Percentiles rank a stretch among this genome's conserved stretches.
Conservation (phyloP, 2,329 filamentous ascomycete genomes). For the Tolypocladium album region DNA sequence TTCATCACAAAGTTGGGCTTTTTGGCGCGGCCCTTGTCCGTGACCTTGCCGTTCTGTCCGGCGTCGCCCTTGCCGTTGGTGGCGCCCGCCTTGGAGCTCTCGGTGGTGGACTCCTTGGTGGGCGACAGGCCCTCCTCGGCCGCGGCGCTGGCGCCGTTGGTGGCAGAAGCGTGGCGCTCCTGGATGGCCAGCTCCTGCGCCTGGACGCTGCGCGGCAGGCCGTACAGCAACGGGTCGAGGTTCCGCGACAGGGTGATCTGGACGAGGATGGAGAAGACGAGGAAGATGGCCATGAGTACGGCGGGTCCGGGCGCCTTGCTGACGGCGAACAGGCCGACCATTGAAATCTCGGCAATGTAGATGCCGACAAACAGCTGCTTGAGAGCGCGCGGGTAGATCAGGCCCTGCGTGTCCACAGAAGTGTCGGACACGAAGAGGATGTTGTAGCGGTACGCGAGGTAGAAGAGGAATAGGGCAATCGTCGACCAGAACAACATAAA, state of each 20-base stretch:
- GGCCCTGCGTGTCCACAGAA: conserved; percentile 76
- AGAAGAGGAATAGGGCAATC: conserved; percentile 67
- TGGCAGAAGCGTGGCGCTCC: neutral
- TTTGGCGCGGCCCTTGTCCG: conserved; percentile 17
- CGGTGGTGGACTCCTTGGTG: conserved; percentile 2
- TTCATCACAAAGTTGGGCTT: conserved; percentile 43
- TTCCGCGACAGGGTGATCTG: conserved; percentile 62
- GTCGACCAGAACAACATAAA: conserved; percentile 72
- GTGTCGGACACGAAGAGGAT: conserved; percentile 72
- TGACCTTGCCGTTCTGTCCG: conserved; percentile 11
- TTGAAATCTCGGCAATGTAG: conserved; percentile 68
- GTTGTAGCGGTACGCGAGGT: conserved; percentile 80
- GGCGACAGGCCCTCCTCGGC: conserved; percentile 9
- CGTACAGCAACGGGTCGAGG: conserved; percentile 60
- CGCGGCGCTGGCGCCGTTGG: conserved; percentile 13
- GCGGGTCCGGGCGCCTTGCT: conserved; percentile 57
- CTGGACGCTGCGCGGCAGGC: conserved; percentile 52
- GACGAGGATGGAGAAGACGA: conserved; percentile 67
- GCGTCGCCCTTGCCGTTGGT: conserved; percentile 8
- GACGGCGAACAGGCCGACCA: conserved; percentile 73
- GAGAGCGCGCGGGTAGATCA: conserved; percentile 77
- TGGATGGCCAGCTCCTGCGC: conserved; percentile 30
- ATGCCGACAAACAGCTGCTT: conserved; percentile 77
- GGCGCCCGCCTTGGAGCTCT: conserved; percentile 5
- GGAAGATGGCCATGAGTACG: conserved; percentile 62